phyloP scores from a whole-genome alignment of 805 yeast species.

The Ogataea trehaloabstinens region DNA sequence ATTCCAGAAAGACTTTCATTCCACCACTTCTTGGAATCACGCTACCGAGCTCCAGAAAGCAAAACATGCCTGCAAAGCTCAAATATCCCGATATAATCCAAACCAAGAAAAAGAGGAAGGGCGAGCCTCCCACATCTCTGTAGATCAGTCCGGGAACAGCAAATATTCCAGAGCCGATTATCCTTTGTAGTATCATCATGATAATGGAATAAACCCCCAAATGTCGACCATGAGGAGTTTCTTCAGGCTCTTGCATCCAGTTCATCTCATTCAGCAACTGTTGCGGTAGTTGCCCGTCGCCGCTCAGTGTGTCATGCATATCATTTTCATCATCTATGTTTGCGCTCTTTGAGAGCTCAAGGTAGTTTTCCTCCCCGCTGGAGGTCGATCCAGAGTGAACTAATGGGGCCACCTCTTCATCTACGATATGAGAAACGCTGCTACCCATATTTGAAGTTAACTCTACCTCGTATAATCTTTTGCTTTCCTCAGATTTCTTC shows the following conservation, averaged over 20 bases:
- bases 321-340: neutral
- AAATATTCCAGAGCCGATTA: constrained; percentile 77
- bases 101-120: constrained; percentile 53
- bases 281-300: constrained; percentile 13
- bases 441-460: neutral
- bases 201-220: constrained; percentile 67
- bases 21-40: constrained; percentile 76
- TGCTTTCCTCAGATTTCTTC: neutral
- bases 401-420: neutral
- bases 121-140: constrained; percentile 67
- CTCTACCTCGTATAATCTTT: neutral
- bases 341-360: neutral
- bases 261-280: constrained; percentile 21
- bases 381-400: neutral
- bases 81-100: constrained; percentile 64
- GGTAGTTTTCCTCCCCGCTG: neutral
- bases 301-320: constrained; percentile 1
- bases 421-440: neutral
- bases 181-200: constrained; percentile 62
- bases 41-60: constrained; percentile 69
- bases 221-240: constrained; percentile 72
- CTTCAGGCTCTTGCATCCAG: constrained; percentile 36
- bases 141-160: constrained; percentile 68
- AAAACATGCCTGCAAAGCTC: constrained; percentile 64
- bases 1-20: constrained; percentile 68